Base-by-base conservation (phyloP, 1,284 basidiomycete species). In the Ustilago trichophora region DNA sequence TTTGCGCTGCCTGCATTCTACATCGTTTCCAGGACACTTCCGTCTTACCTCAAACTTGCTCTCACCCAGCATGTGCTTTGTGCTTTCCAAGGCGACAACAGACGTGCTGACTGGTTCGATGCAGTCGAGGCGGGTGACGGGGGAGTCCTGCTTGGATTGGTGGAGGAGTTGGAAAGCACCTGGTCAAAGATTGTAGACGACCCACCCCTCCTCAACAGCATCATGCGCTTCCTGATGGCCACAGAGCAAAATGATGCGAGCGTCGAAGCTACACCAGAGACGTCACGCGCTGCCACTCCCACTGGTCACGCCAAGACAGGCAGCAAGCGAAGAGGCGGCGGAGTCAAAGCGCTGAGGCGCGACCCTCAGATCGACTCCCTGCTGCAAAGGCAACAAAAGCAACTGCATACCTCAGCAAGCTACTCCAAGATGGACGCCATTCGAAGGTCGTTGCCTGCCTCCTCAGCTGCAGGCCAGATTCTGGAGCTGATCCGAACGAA, bases 11-110 rank as follows among this genome's bases (percentile, higher is more conserved):
- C 92, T 0, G 82, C 87, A 0, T 87, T 93, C 81, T 94, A 89
- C 78, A 82, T 96, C 53, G 86, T 89, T 0, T 93, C 92, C 2
- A 78, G 83, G 0, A 86, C 86, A 0, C 84, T 91, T 6, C 87
- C 93, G 0, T 86, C 92, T 0, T 97, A 96, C 80, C 85, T 96
- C 62, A 88, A 91, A 27, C 86, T 97, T 0, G 88, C 95, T 72
- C 85, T 96, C 15, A 85, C 92, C n/a, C 86, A 87, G 3, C 84
- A 85, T 33, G 83, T 82, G 24, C 46, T 73, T 16, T 49, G 65
- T 33, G 52, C 53, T 29, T 73, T 56, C 37, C 48, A 40, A 40
- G 64, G 64, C 19, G 65, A 63, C 38, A 44, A 67, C 45, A 80
- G 82, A 44, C 67, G 82, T 13, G 85, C 84, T 3, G 85, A 87